Base-by-base conservation (phyloP, 768 basidiomycete genomes). In the Boletus pseudopeckii region DNA sequence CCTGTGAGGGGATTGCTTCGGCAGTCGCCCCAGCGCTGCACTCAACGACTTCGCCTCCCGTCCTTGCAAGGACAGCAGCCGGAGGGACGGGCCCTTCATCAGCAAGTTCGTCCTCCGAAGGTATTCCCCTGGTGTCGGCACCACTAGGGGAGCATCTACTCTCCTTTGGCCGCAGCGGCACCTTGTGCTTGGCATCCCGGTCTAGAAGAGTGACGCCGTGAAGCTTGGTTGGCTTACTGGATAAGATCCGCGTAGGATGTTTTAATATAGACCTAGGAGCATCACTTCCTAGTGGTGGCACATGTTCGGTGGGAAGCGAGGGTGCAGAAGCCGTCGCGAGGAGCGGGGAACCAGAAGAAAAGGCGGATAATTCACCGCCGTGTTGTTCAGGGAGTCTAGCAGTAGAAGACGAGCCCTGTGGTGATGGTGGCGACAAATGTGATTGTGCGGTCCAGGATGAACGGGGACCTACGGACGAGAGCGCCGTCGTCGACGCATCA, bases 21-120 rank as follows among this genome's bases (percentile, higher is more conserved):
- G 51, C 67, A 15, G 76, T 78, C 1, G 85, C 84, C 40, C 81
- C 84, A 14, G 86, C 83, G 62, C 86, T 91, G 1, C 84, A 87
- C 13, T 73, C 80, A 6, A 78, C 77, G 1, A 86, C 74, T 4
- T 80, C 79, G 18, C 72, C 72, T 10, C 80, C 79, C 1, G 77
- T 76, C 46, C 92, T 75, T 30, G 80, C 74, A 26, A 96, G 76
- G 5, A 95, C 92, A 53, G 82, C 80, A 8, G 65, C 60, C 0
- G 90, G 88, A 24, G 85, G 74, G 0, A 72, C 84, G 1, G 82
- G 78, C 4, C 57, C 59, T 36, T 75, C 71, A 1, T 68, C 58
- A 26, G 20, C 52, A 26, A 26, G 47, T 17, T 13, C 54, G 15
- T 41, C 57, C 18, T 49, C 50, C 32, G 8, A 52, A 33, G 56